Conservation (phyloP, 1,284 basidiomycete species). For the Ganoderma lingzhi region DNA sequence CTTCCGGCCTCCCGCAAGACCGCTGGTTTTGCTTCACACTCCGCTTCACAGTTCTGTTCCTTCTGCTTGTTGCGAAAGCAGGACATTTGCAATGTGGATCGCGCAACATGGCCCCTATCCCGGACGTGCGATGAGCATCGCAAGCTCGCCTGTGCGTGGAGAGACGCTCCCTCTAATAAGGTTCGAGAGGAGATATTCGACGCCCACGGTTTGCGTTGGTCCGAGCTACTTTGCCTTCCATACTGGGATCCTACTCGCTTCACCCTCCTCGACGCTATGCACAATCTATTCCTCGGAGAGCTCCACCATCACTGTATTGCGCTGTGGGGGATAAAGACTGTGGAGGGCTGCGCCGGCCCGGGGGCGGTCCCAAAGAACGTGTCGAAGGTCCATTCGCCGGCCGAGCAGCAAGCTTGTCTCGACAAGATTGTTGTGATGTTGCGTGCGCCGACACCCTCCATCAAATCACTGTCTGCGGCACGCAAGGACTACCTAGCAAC, state of each 20-base stretch:
- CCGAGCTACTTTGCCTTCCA: background rate
- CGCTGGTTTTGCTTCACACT: background rate
- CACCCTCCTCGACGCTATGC: background rate
- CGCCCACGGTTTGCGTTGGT: background rate
- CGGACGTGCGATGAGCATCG: background rate
- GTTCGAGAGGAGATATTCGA: background rate
- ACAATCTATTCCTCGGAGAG: background rate
- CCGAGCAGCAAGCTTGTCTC: background rate
- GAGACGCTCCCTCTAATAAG: background rate
- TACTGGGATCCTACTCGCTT: background rate
- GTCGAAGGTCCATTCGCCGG: background rate
- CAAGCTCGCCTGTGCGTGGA: background rate
- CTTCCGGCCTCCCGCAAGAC: background rate
- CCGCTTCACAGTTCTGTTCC: background rate
- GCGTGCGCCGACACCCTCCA: background rate
- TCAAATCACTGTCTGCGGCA: background rate
- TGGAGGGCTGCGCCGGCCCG: background rate
- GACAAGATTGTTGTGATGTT: background rate
- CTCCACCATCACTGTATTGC: background rate
- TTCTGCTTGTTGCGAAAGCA: background rate
- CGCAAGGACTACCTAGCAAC: background rate
- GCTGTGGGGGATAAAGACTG: background rate
- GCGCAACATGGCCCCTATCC: background rate
- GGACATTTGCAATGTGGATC: background rate
- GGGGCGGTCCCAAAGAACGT: background rate